Evolutionary conservation across 148 eudicot species (phyloP), one percentile per base, ranked within the genome.

Genomic region (Amaranthus cruentus): DNA sequence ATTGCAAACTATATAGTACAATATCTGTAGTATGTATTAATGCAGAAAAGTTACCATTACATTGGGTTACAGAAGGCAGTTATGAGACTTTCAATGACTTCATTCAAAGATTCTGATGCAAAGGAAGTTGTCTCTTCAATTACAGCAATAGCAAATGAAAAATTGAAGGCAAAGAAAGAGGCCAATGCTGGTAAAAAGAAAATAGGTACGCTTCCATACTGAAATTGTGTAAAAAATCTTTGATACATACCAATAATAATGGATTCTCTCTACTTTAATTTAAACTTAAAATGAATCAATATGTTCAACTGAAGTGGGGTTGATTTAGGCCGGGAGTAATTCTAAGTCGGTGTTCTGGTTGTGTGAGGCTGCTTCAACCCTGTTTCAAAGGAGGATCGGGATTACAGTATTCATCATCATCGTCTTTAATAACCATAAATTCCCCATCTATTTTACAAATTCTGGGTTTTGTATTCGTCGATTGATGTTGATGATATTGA

Each of bases 101-200:
- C 85, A 69, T 73, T 94, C 60, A 94, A 88, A 88, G 98, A 90
- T 3, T 85, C 93, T 76, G 97, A 94, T 81, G 97, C 97, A 46
- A 94, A 94, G 81, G 98, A 94, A 49, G 80, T 94, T 78, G 88
- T 93, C 56, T 88, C 98, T 53, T 94, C 98, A 9, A 81, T 91
- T 44, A 83, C 93, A 70, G 98, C 98, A 55, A 87, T 94, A 80
- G 96, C 98, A 69, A 94, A 94, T 81, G 98, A 94, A 76, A 94
- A 94, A 85, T 60, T 94, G 15, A 94, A 91, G 80, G 96, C 96
- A 54, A 97, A 91, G 77, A 94, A 94, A 75, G 98, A 94, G 84
- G 97, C 98, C 72, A 90, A 86, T 83, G 93, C 91, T 78, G 92
- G 98, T 55, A 93, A 90, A 88, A 94, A 94, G 96, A 91, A 94